Percentiles rank a stretch among this genome's conserved stretches.
These are phyloP conservation scores for Pisolithus orientalis DNA, from an alignment of 768 basidiomycete species.

Conservation along the genomic window DNA sequence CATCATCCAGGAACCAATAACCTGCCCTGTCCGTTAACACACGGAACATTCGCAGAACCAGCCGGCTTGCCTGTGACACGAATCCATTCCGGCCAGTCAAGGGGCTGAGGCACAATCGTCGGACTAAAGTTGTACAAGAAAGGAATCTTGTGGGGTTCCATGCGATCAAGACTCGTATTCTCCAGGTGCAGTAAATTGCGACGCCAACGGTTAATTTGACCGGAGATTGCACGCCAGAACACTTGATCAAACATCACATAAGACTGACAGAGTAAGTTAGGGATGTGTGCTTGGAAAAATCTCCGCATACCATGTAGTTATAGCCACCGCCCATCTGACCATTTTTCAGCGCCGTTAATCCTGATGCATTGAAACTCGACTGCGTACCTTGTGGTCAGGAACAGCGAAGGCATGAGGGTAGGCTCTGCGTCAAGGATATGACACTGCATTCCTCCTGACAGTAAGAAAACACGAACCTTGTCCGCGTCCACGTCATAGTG, in stretches of 20 bases:
- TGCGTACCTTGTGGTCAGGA: conserved; percentile 80
- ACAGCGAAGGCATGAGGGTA: conserved; percentile 99
- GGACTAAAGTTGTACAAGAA: conserved; percentile 98
- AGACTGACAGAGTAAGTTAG: conserved; percentile 40
- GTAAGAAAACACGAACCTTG: conserved; percentile 42
- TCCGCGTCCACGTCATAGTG: conserved; percentile 97
- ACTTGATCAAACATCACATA: conserved; percentile 98
- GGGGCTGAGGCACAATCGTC: conserved; percentile 79
- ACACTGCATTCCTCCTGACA: background rate
- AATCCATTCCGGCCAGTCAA: conserved; percentile 99
- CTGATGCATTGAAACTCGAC: conserved; percentile 1
- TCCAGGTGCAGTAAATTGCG: conserved; percentile 67
- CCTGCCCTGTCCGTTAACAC: conserved; percentile 39
- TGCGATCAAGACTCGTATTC: conserved; percentile 84
- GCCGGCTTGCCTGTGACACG: conserved; percentile 66
- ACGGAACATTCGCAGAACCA: conserved; percentile 2
- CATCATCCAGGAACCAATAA: conserved; percentile 96
- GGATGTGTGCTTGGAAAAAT: background rate
- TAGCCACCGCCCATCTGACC: conserved; percentile 89
- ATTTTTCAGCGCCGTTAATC: conserved; percentile 11
- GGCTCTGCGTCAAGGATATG: conserved; percentile 40
- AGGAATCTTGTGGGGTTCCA: conserved; percentile 96
- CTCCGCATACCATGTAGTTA: conserved; percentile 85
- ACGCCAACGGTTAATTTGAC: conserved; percentile 94
- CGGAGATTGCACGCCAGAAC: conserved; percentile 92